These are phyloP conservation scores for Candida frijolesensis DNA, from an alignment of 1,139 yeast genomes.

Conservation along the genomic window DNA sequence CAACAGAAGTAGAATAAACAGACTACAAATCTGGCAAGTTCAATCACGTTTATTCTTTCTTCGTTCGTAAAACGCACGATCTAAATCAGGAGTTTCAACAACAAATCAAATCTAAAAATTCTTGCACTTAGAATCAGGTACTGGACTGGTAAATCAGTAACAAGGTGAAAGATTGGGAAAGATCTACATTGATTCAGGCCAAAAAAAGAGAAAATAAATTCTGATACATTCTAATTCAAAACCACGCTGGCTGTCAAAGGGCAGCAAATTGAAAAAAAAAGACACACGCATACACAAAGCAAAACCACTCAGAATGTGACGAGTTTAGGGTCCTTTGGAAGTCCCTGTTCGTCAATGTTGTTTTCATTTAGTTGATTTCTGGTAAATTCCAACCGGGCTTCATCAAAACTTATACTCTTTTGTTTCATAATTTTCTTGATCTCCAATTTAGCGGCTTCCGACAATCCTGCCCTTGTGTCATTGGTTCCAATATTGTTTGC, in stretches of 20 bases:
- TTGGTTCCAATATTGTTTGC: constrained; percentile 40
- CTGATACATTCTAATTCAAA: constrained; percentile 1
- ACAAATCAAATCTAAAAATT: neutral
- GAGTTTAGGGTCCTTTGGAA: constrained; percentile 43
- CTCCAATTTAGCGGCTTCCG: constrained; percentile 51
- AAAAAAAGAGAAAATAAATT: neutral
- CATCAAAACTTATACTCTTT: constrained; percentile 58
- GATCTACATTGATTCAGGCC: neutral
- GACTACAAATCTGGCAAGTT: too few relatives aligned
- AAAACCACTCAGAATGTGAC: constrained; percentile 29
- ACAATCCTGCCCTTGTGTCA: constrained; percentile 66
- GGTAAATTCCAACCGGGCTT: constrained; percentile 63
- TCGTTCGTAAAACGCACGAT: neutral
- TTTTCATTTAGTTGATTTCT: constrained; percentile 49
- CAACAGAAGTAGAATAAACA: too few relatives aligned
- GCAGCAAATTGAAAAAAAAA: constrained; percentile 1
- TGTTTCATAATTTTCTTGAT: constrained; percentile 58
- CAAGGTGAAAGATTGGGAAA: neutral
- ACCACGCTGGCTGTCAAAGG: neutral
- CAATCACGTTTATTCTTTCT: neutral
- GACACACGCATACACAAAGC: neutral
- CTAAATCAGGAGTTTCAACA: neutral
- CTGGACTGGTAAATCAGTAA: neutral
- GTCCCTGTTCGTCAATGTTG: constrained; percentile 50
- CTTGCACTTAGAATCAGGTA: neutral